A percentile compares a stretch with the other conserved stretches of the same genome.
phyloP scores from a whole-genome alignment of 768 basidiomycete genomes.

The Lactarius hengduanensis region DNA sequence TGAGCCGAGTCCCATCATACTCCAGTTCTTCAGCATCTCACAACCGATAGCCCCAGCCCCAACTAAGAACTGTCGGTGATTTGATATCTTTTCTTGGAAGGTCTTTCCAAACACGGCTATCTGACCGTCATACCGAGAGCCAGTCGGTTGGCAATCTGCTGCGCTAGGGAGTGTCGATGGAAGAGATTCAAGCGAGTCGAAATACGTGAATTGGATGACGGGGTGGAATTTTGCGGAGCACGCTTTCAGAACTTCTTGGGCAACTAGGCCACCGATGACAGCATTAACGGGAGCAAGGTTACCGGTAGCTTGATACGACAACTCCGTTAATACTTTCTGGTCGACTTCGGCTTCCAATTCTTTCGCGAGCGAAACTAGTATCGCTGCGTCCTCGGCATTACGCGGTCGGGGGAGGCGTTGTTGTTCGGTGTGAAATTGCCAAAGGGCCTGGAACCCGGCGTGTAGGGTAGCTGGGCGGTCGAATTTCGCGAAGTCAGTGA shows the following conservation, averaged over 20 bases:
- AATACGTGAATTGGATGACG: conserved; percentile 92
- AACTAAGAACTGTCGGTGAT: conserved; percentile 92
- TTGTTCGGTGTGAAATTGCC: conserved; percentile 64
- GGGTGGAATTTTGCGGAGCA: conserved; percentile 98
- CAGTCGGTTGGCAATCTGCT: conserved; percentile 75
- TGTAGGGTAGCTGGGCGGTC: conserved; percentile 90
- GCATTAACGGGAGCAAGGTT: conserved; percentile 89
- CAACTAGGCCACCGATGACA: conserved; percentile 95
- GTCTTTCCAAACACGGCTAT: conserved; percentile 92
- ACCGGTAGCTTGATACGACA: conserved; percentile 89
- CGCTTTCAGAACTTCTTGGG: conserved; percentile 96
- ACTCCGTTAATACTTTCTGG: conserved; percentile 77
- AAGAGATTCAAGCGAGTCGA: conserved; percentile 95
- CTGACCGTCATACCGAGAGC: conserved; percentile 89
- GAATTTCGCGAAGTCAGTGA: conserved; percentile 97
- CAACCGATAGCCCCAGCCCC: conserved; percentile 99
- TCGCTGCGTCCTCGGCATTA: conserved; percentile 74
- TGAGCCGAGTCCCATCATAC: conserved; percentile 93
- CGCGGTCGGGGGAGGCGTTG: conserved; percentile 78
- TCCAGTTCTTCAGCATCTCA: conserved; percentile 99
- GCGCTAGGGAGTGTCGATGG: conserved; percentile 75
- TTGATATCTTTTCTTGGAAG: conserved; percentile 90
- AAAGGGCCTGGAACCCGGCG: conserved; percentile 91
- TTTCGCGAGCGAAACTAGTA: conserved; percentile 74
- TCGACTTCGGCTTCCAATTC: conserved; percentile 72